phyloP scores from a whole-genome alignment of 768 basidiomycete species.

The Phlegmacium glaucopus region DNA sequence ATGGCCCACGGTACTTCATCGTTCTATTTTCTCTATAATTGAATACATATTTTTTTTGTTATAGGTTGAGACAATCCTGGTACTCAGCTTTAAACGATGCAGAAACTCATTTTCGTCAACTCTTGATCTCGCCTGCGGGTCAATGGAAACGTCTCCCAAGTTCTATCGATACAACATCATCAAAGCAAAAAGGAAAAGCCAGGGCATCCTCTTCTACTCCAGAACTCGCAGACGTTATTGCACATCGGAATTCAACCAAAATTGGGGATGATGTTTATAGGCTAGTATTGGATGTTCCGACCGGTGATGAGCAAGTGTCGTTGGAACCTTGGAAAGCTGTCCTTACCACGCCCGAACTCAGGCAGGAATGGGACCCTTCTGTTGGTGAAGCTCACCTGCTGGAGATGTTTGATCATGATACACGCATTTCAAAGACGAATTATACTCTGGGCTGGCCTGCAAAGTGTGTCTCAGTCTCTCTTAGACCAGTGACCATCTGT shows the following conservation, averaged over 20 bases:
- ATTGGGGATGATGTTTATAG: constrained; percentile 77
- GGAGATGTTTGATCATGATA: constrained; percentile 83
- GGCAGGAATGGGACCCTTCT: constrained; percentile 92
- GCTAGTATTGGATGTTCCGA: constrained; percentile 75
- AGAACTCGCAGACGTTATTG: constrained; percentile 66
- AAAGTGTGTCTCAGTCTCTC: constrained; percentile 60
- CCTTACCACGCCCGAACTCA: constrained; percentile 79
- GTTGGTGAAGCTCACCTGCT: constrained; percentile 81
- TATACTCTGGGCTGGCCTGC: constrained; percentile 97
- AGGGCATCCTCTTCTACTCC: constrained; percentile 38
- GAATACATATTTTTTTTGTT: not conserved
- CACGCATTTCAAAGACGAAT: constrained; percentile 85
- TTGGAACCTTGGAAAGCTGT: constrained; percentile 82
- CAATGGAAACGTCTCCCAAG: constrained; percentile 82
- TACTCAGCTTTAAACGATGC: constrained; percentile 70
- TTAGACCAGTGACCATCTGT: too few relatives aligned
- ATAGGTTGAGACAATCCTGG: constrained; percentile 82
- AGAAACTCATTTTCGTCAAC: constrained; percentile 72
- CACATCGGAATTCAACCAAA: constrained; percentile 71
- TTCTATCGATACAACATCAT: constrained; percentile 30
- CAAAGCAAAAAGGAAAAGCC: constrained; percentile 60
- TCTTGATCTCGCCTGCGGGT: constrained; percentile 68
- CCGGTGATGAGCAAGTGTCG: constrained; percentile 55
- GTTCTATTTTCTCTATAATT: not conserved
- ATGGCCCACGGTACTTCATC: constrained; percentile 27